phyloP scores from a whole-genome alignment of 495 filamentous ascomycete genomes.

The Haplographium delicatum region DNA sequence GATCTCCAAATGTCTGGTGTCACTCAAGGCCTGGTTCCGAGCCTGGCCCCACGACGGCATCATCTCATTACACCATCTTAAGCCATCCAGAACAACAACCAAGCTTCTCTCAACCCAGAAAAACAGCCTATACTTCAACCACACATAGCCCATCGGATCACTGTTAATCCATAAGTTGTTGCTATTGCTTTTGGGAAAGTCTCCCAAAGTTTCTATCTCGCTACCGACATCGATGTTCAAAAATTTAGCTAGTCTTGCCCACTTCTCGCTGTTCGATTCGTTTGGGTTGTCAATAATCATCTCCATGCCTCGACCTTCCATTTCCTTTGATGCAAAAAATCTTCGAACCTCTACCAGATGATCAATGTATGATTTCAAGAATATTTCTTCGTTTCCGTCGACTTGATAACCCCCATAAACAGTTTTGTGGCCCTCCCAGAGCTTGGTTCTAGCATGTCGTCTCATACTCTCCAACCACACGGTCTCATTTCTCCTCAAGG shows the following conservation, averaged over 20 bases:
- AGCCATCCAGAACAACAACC: not conserved
- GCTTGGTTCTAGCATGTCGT: not conserved
- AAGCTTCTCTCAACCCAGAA: not conserved
- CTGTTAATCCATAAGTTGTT: not conserved
- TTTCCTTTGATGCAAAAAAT: slow-evolving; percentile 1
- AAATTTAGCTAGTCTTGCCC: slow-evolving; percentile 2
- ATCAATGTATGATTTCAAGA: slow-evolving; percentile 2
- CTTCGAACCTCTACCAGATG: not conserved
- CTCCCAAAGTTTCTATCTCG: not conserved
- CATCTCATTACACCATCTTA: not conserved
- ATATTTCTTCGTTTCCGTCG: slow-evolving; percentile 5
- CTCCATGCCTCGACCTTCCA: slow-evolving; percentile 1
- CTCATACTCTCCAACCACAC: slow-evolving; percentile 1
- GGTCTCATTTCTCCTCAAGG: not conserved
- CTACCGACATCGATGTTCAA: not conserved
- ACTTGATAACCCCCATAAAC: slow-evolving; percentile 6
- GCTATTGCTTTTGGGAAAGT: slow-evolving; percentile 8
- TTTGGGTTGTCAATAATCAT: not conserved
- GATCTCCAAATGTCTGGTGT: too few relatives aligned
- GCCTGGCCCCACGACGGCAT: too few relatives aligned
- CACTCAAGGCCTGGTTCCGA: too few relatives aligned
- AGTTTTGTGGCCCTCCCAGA: not conserved
- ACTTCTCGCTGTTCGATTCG: not conserved
- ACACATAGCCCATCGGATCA: not conserved
- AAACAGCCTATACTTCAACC: not conserved